These are phyloP conservation scores for Penicillium robsamsonii DNA, from an alignment of 495 filamentous ascomycete genomes.

Conservation along the genomic window DNA sequence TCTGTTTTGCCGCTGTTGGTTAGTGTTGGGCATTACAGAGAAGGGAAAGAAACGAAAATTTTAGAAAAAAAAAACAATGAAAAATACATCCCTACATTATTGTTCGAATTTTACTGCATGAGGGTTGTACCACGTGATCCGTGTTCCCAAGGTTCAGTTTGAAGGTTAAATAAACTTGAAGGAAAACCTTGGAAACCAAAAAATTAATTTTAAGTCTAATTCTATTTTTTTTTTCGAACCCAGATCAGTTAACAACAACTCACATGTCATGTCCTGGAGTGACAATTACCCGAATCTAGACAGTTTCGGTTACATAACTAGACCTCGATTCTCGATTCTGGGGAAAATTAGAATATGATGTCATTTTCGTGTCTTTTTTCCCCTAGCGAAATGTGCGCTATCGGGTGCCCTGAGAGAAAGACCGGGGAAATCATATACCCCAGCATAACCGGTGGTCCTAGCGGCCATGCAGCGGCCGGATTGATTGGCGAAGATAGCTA, in stretches of 20 bases:
- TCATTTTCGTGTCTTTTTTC: slow-evolving; percentile 14
- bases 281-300: slow-evolving; percentile 15
- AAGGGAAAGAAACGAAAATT: neutral
- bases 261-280: neutral
- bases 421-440: slow-evolving; percentile 8
- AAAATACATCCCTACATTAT: no score
- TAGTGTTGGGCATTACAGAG: neutral
- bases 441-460: slow-evolving; percentile 8
- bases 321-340: slow-evolving; percentile 10
- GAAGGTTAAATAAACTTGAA: neutral
- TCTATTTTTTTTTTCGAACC: neutral
- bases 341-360: slow-evolving; percentile 19
- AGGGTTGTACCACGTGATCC: slow-evolving; percentile 2
- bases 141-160: neutral
- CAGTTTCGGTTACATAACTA: slow-evolving; percentile 15
- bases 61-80: no score
- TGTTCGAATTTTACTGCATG: slow-evolving; percentile 1
- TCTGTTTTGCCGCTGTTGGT: slow-evolving; percentile 38
- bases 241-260: neutral
- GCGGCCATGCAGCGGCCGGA: slow-evolving; percentile 11
- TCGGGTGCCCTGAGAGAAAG: slow-evolving; percentile 14
- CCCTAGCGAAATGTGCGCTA: slow-evolving; percentile 11
- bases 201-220: neutral
- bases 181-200: neutral
- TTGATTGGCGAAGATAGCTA: slow-evolving; percentile 12